Conservation (phyloP, 2,329 filamentous ascomycete genomes). For the Fusarium domesticum region DNA sequence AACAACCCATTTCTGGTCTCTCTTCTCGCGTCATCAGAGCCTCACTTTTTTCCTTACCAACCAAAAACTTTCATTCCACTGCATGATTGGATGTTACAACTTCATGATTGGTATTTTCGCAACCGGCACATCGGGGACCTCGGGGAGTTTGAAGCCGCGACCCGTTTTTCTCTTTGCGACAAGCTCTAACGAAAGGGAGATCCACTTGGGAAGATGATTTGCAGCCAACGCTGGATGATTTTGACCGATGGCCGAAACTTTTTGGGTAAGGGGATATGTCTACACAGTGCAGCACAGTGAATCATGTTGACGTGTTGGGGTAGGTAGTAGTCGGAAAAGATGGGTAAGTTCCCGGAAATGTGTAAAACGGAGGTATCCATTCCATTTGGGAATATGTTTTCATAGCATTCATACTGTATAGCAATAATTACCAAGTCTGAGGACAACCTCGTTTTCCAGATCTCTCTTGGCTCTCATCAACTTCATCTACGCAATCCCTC, state of each 20-base stretch:
- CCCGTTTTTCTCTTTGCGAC: no score
- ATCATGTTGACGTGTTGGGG: not conserved
- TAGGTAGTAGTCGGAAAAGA: not conserved
- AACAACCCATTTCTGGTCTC: no score
- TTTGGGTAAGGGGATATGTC: not conserved
- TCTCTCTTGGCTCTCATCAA: not conserved
- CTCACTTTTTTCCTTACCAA: no score
- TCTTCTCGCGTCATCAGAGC: no score
- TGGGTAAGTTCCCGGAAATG: not conserved
- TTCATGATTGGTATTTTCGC: no score
- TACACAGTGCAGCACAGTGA: not conserved
- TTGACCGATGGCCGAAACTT: not conserved
- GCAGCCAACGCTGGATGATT: not conserved
- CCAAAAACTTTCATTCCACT: no score
- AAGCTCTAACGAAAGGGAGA: no score
- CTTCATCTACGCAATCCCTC: no score
- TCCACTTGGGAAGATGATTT: not conserved
- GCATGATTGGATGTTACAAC: no score
- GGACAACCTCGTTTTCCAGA: no score
- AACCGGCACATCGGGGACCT: slow-evolving; percentile 19
- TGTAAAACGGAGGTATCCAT: not conserved
- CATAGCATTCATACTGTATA: not conserved
- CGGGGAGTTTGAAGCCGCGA: slow-evolving; percentile 17
- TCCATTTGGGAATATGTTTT: not conserved
- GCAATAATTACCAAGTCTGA: not conserved